A percentile compares a stretch with the other conserved stretches of the same genome.
Conservation (phyloP, 768 basidiomycete species). For the Hygrocybe coccinea region DNA sequence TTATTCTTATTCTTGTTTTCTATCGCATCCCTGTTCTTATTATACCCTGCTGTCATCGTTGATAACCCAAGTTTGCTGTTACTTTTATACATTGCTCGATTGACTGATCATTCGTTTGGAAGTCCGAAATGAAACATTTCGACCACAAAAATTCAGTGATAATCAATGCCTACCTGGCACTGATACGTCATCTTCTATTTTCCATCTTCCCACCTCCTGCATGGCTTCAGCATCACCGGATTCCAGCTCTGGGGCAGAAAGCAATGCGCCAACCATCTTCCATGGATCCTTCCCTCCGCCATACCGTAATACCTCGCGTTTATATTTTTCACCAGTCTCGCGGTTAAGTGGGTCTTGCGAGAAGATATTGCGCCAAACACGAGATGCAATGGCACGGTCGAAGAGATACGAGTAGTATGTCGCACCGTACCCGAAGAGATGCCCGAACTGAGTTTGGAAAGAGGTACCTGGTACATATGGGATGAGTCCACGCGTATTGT, state of each 20-base stretch:
- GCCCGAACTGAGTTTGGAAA: conserved; percentile 94
- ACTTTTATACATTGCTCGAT: too few relatives aligned
- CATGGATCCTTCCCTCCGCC: conserved; percentile 94
- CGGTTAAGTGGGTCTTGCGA: conserved; percentile 60
- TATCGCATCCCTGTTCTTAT: not conserved
- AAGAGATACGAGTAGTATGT: conserved; percentile 98
- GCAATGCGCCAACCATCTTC: conserved; percentile 76
- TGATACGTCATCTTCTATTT: conserved; percentile 68
- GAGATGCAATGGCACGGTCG: conserved; percentile 90
- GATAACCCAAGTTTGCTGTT: too few relatives aligned
- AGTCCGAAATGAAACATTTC: too few relatives aligned
- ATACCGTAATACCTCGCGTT: conserved; percentile 63
- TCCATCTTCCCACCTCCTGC: conserved; percentile 87
- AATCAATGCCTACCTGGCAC: conserved; percentile 56
- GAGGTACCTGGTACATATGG: conserved; percentile 81
- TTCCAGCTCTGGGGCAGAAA: conserved; percentile 60
- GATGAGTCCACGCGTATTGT: conserved; percentile 68
- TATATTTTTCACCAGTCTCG: conserved; percentile 76
- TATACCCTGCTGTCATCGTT: not conserved
- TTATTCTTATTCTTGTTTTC: not conserved
- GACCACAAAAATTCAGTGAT: too few relatives aligned
- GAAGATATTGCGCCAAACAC: conserved; percentile 83
- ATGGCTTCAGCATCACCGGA: conserved; percentile 78
- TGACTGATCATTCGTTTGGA: too few relatives aligned
- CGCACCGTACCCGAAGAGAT: conserved; percentile 93